Percentiles rank a stretch among this genome's conserved stretches.
These are phyloP conservation scores for Cenchrus americanus DNA, from an alignment of 176 grass and related monocot species.

Conservation along the genomic window DNA sequence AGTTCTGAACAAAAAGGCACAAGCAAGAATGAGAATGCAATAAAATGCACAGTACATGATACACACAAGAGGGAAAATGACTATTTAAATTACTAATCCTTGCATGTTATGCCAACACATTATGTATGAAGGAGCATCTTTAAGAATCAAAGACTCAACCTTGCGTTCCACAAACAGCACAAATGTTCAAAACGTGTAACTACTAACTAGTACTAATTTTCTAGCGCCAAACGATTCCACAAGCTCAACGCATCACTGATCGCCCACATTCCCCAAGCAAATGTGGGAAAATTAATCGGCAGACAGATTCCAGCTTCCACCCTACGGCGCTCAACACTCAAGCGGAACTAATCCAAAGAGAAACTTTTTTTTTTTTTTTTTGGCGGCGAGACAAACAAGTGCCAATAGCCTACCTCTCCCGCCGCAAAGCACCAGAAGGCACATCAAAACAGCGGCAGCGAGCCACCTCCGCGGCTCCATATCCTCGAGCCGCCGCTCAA, in stretches of 20 bases:
- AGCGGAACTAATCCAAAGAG: neutral
- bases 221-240: neutral
- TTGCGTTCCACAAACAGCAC: neutral
- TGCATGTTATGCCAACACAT: neutral
- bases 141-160: neutral
- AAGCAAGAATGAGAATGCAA: slow-evolving; percentile 1
- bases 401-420: slow-evolving; percentile 57
- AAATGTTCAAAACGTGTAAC: neutral
- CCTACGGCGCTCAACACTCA: neutral
- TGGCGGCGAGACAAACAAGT: neutral
- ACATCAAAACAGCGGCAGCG: slow-evolving; percentile 42
- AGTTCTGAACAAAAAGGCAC: slow-evolving; percentile 52
- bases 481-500: neutral
- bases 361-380: no score
- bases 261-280: neutral
- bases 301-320: neutral
- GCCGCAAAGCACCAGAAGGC: slow-evolving; percentile 48
- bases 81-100: neutral
- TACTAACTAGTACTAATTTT: neutral
- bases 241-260: neutral
- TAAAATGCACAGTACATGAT: neutral
- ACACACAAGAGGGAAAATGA: neutral
- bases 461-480: slow-evolving; percentile 59
- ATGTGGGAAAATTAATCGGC: neutral
- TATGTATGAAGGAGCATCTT: neutral